These are phyloP conservation scores for Eruca vesicaria DNA, from an alignment of 441 rosid genomes.

Conservation along the genomic window DNA sequence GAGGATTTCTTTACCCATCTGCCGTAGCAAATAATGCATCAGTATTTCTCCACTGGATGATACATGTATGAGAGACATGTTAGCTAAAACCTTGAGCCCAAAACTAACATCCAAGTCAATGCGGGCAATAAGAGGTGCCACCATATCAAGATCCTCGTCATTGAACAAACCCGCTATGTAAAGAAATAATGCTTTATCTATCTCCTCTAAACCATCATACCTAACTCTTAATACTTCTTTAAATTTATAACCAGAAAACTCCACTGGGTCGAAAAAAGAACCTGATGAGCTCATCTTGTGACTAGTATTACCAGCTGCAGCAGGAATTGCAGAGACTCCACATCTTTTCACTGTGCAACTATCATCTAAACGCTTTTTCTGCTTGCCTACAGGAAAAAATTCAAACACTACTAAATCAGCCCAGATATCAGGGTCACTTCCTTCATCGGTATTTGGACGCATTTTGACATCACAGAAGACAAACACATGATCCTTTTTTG, in stretches of 20 bases:
- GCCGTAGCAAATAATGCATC: background rate
- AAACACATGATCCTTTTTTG: constrained; percentile 5
- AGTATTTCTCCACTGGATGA: background rate
- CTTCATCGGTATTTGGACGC: background rate
- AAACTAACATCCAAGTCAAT: background rate
- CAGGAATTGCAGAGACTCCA: background rate
- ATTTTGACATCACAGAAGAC: constrained; percentile 1
- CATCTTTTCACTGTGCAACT: constrained; percentile 6
- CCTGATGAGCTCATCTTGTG: background rate
- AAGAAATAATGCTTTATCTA: background rate
- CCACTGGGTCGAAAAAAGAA: background rate
- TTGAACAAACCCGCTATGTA: constrained; percentile 9
- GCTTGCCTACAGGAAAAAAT: background rate
- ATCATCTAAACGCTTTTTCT: background rate
- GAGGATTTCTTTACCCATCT: background rate
- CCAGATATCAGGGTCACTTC: background rate
- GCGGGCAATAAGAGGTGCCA: background rate
- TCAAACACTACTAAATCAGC: constrained; percentile 14
- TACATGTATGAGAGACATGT: background rate
- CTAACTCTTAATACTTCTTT: background rate
- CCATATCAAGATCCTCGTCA: background rate
- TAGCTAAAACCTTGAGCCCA: constrained; percentile 17
- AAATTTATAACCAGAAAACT: background rate
- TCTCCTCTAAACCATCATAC: background rate
- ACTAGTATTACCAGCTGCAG: background rate